Percentiles rank a stretch among this genome's conserved stretches.
Evolutionary conservation across 257 asterid species (phyloP).

Genomic region (Capsicum chinense): DNA sequence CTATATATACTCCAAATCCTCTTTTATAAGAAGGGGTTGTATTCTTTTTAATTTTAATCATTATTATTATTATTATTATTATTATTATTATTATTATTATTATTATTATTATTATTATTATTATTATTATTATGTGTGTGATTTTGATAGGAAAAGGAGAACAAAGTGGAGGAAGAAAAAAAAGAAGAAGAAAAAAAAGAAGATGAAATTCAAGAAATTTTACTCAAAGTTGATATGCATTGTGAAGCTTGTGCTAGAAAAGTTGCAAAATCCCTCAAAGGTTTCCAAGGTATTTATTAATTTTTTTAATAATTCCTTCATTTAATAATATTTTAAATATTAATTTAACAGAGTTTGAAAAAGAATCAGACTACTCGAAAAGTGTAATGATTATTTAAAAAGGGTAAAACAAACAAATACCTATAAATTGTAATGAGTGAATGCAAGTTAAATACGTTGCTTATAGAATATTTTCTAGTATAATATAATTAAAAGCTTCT

Average conservation of each 20-base stretch:
- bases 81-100: no score
- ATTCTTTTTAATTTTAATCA: no score
- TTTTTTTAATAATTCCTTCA: not conserved
- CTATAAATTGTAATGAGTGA: no score
- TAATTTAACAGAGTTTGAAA: no score
- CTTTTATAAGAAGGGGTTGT: not conserved
- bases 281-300: conserved; percentile 63
- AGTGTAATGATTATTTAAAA: no score
- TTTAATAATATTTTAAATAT: not conserved
- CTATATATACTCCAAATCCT: not conserved
- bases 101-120: no score
- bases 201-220: conserved; percentile 53
- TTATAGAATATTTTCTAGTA: not conserved
- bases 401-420: no score
- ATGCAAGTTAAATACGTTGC: not conserved
- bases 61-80: no score
- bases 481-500: not conserved
- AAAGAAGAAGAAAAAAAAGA: conserved; percentile 39
- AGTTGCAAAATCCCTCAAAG: conserved; percentile 76
- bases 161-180: conserved; percentile 24
- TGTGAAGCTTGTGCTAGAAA: conserved; percentile 94
- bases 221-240: conserved; percentile 92
- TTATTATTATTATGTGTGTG: no score
- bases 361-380: no score
- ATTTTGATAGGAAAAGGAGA: conserved; percentile 50